Base-by-base conservation (phyloP, 805 yeast species). In the Wickerhamiella alocasiicola region DNA sequence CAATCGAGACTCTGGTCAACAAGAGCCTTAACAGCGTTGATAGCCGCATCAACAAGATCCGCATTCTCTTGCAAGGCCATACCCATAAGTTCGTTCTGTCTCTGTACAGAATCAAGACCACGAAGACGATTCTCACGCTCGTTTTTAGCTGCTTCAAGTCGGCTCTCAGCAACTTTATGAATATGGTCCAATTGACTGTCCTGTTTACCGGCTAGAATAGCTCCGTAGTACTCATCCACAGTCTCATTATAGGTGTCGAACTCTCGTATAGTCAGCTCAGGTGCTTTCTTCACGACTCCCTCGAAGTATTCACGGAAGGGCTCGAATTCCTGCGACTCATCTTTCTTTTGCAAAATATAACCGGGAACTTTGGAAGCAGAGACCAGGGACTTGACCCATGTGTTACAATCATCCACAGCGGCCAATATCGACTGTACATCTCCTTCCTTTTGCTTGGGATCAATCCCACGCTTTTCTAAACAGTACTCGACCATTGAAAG, bases 1-100 rank as follows among this genome's bases (percentile, higher is more conserved):
- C 98, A 88, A 56, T 88, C 96, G 83, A 84, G 82, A 47, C 82
- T 87, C 54, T 82, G 91, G 42, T 78, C 76, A 4, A 85, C 46
- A 41, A 84, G 61, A 1, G 65, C 62, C 44, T 77, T 79, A 4
- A 88, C 81, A 2, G 81, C 77, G 6, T 55, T 58, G 44, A 72
- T 78, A 36, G 91, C 84, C 13, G 72, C 72, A 37, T 80, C 91
- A 4, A 87, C 84, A 19, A 72, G 49, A 20, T 74, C 75, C 4
- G 88, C 79, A 55, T 80, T 68, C 27, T 68, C 62, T 46, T 81
- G 78, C 21, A 88, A 76, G 4, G 80, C 63, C 46, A 75, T 78
- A 9, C 94, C 97, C 49, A 77, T 81, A 42, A 64, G 64, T 46
- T 70, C 72, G 50, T 81, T 81, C 1, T 67, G 50, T 20, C 70